Evolutionary conservation across 345 rosid species (phyloP), one percentile per base, ranked within the genome.

Genomic region (Firmiana major): DNA sequence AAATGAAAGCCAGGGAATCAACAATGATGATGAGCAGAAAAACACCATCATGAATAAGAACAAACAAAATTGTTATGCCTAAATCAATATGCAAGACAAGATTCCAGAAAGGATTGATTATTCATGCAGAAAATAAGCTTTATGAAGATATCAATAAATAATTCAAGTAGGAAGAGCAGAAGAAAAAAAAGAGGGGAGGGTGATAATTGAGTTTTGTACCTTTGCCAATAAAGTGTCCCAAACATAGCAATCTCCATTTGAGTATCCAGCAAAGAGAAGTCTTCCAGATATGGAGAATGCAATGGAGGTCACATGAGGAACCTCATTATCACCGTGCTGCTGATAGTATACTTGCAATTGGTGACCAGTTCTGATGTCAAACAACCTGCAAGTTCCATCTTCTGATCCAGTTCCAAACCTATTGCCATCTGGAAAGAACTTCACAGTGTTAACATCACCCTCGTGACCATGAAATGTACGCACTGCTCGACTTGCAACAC

Each of bases 351-450:
- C 95, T 81, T 93, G 98, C 76, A 97, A 92, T 73, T 91, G 91
- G 78, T 94, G 99, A 70, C 99, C 97, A 34, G 97, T 96, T 78
- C 98, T 91, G 51, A 93, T 87, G 76, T 97, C 99, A 86, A 90
- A 94, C 77, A 97, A 77, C 84, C 96, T 87, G 88, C 99, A 97
- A 57, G 97, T 92, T 81, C 99, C 99, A 79, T 97, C 98, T 28
- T 88, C 94, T 26, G 97, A 94, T 22, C 99, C 99, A 22, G 98
- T 92, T 82, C 95, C 99, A 83, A 97, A 94, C 86, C 97, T 92
- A 81, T 91, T 74, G 67, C 98, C 97, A 84, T 97, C 99, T 46
- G 98, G 97, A 82, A 94, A 92, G 91, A 94, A 97, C 87, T 88
- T 97, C 75, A 94, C 97, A 17, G 94, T 69, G 83, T 89, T 91